phyloP scores from a whole-genome alignment of 768 basidiomycete species.

The Dioszegia crocea region DNA sequence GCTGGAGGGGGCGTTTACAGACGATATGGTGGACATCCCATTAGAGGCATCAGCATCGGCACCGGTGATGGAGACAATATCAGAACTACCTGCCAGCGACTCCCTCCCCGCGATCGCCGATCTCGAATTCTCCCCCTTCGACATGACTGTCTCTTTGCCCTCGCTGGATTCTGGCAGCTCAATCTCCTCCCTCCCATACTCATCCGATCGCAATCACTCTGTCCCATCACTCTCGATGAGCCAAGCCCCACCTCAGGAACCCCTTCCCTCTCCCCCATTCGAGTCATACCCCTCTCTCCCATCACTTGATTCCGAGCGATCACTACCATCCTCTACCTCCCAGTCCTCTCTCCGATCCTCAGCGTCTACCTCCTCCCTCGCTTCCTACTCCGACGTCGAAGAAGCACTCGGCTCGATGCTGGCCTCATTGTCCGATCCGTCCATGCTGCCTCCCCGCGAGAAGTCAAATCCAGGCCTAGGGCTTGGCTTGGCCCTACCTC shows the following conservation, averaged over 20 bases:
- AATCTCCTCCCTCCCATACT: conserved; percentile 7
- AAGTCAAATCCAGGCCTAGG: conserved; percentile 30
- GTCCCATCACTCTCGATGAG: not conserved
- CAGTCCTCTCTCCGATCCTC: conserved; percentile 27
- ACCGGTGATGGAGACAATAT: not conserved
- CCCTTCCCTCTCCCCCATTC: conserved; percentile 39
- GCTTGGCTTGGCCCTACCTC: conserved; percentile 22
- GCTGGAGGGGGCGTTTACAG: conserved; percentile 2
- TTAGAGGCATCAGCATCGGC: conserved; percentile 10
- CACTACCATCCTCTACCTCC: conserved; percentile 20
- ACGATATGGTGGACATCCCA: conserved; percentile 23
- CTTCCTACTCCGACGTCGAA: conserved; percentile 41
- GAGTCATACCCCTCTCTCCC: conserved; percentile 40
- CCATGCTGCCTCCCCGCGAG: not conserved
- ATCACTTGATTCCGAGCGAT: conserved; percentile 23
- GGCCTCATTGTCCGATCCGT: conserved; percentile 30
- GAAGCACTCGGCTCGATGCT: conserved; percentile 45
- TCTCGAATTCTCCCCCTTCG: conserved; percentile 44
- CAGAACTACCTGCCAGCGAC: not conserved
- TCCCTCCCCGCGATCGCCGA: conserved; percentile 30
- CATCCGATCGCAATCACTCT: not conserved
- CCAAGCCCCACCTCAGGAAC: conserved; percentile 5
- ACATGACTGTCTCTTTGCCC: conserved; percentile 7
- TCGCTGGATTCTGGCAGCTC: conserved; percentile 6
- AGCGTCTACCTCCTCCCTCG: conserved; percentile 29